Evolutionary conservation across 192 early-diverging fungal species (phyloP).

Genomic region (Coemansia sp.): DNA sequence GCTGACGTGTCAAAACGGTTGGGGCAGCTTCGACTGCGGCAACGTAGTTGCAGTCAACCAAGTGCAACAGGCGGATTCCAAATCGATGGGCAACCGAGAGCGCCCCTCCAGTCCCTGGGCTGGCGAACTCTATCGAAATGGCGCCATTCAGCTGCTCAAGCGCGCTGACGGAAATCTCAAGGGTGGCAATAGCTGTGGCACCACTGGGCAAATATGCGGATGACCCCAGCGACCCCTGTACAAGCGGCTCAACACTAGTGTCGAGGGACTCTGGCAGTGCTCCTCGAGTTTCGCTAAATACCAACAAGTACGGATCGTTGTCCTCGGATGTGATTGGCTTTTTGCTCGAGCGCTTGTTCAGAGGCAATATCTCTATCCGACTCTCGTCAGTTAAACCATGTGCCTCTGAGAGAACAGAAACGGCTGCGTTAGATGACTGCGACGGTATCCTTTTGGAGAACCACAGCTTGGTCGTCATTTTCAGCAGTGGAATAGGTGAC

Average conservation of each 20-base stretch:
- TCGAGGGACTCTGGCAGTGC: background rate
- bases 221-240: background rate
- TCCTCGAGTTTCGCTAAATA: background rate
- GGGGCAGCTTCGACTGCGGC: background rate
- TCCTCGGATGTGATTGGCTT: background rate
- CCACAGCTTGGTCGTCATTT: slow-evolving; percentile 15
- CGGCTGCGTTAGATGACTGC: background rate
- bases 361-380: background rate
- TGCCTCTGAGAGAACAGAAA: background rate
- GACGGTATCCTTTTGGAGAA: slow-evolving; percentile 8
- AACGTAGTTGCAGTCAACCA: slow-evolving; percentile 20
- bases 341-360: background rate
- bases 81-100: slow-evolving; percentile 35
- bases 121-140: slow-evolving; percentile 38
- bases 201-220: slow-evolving; percentile 19
- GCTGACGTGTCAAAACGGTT: background rate
- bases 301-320: background rate
- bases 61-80: slow-evolving; percentile 38
- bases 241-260: background rate
- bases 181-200: background rate
- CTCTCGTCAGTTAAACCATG: background rate
- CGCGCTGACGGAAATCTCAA: slow-evolving; percentile 5
- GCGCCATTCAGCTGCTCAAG: slow-evolving; percentile 27
- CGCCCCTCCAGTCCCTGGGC: slow-evolving; percentile 40
- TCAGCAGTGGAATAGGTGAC: slow-evolving; percentile 39